Evolutionary conservation across 2,329 filamentous ascomycete species (phyloP).

Genomic region (Alternaria panax): DNA sequence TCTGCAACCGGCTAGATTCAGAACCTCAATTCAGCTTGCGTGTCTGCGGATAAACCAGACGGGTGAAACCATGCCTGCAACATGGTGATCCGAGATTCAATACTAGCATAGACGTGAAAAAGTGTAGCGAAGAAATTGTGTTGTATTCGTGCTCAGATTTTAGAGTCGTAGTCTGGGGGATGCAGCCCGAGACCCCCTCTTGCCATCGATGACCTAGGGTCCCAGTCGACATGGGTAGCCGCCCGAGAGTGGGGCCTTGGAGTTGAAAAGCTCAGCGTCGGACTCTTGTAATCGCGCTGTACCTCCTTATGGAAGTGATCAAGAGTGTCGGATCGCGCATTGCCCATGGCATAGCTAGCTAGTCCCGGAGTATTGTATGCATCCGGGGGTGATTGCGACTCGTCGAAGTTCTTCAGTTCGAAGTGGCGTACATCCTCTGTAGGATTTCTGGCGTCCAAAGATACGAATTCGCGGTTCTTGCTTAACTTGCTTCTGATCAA

Average conservation of each 20-base stretch:
- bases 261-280: constrained; percentile 52
- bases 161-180: constrained; percentile 43
- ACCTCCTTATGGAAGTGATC: constrained; percentile 48
- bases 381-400: constrained; percentile 37
- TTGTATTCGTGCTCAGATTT: constrained; percentile 35
- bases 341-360: constrained; percentile 26
- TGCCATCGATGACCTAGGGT: constrained; percentile 47
- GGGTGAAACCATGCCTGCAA: background rate
- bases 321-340: constrained; percentile 38
- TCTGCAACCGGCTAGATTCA: background rate
- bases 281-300: constrained; percentile 50
- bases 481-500: constrained; percentile 60
- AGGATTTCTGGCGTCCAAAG: constrained; percentile 72
- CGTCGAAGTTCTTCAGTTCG: constrained; percentile 47
- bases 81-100: background rate
- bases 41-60: constrained; percentile 13
- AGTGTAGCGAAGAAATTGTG: constrained; percentile 2
- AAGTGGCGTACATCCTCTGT: constrained; percentile 43
- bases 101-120: constrained; percentile 3
- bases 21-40: background rate
- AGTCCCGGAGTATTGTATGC: constrained; percentile 36
- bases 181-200: constrained; percentile 52
- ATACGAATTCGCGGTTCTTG: constrained; percentile 82
- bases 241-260: constrained; percentile 48
- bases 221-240: constrained; percentile 43